These are phyloP conservation scores for Trichomonascaceae sp. DNA, from an alignment of 1,139 yeast species.

Conservation along the genomic window DNA sequence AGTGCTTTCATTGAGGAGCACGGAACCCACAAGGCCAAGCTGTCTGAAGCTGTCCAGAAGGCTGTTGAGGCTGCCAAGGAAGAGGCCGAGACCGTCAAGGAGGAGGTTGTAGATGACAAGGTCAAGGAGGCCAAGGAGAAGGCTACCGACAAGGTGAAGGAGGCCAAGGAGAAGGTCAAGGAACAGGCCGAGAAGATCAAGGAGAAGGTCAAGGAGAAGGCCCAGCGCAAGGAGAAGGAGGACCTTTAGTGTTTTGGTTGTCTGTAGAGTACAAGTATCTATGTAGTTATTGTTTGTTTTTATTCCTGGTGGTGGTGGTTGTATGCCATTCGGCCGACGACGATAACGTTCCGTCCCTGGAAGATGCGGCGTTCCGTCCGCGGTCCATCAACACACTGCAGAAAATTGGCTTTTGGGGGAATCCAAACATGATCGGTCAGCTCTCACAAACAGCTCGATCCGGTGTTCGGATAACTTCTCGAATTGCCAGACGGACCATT, in stretches of 20 bases:
- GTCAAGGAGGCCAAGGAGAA: conserved; percentile 43
- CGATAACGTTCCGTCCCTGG: too few relatives aligned
- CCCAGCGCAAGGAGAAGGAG: conserved; percentile 1
- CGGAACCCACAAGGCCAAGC: conserved; percentile 51
- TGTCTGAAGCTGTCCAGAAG: conserved; percentile 24
- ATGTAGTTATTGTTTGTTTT: background rate
- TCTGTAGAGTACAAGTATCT: background rate
- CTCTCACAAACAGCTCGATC: too few relatives aligned
- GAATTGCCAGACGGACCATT: conserved; percentile 1
- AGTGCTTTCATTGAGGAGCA: conserved; percentile 54
- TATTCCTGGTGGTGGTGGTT: too few relatives aligned
- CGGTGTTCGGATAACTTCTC: too few relatives aligned
- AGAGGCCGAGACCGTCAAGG: conserved; percentile 20
- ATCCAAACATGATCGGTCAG: too few relatives aligned
- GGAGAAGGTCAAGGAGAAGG: background rate
- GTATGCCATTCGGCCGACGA: too few relatives aligned
- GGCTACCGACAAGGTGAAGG: conserved; percentile 19
- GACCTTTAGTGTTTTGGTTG: too few relatives aligned
- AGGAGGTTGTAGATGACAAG: conserved; percentile 43
- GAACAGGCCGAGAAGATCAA: background rate
- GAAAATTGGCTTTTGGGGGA: too few relatives aligned
- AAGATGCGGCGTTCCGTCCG: too few relatives aligned
- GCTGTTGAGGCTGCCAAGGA: conserved; percentile 21
- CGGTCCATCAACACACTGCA: too few relatives aligned
- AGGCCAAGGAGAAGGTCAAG: conserved; percentile 29